These are phyloP conservation scores for Pythium phragmitis DNA, from an alignment of 352 stramenopile species.

Conservation along the genomic window DNA sequence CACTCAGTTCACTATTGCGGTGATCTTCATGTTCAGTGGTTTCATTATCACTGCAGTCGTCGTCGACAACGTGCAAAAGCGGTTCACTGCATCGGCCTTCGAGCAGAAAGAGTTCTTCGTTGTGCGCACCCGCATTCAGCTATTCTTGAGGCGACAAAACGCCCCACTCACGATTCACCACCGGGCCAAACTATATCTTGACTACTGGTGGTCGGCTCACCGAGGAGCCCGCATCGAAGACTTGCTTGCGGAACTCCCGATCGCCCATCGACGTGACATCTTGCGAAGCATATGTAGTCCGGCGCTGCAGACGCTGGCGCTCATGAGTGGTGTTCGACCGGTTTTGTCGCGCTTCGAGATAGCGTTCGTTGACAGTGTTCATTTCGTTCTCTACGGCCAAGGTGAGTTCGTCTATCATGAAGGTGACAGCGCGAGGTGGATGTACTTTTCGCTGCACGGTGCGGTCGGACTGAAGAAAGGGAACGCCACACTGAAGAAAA, in stretches of 20 bases:
- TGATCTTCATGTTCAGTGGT: slow-evolving; percentile 68
- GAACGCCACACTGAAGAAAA: slow-evolving; percentile 9
- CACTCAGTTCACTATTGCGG: slow-evolving; percentile 44
- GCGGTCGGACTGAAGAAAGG: slow-evolving; percentile 8
- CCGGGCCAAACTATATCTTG: slow-evolving; percentile 62
- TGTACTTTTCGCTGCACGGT: slow-evolving; percentile 38
- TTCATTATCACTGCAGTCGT: slow-evolving; percentile 75
- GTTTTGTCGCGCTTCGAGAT: slow-evolving; percentile 49
- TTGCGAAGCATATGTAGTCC: slow-evolving; percentile 59
- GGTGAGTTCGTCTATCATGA: slow-evolving; percentile 56
- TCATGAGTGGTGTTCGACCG: slow-evolving; percentile 43
- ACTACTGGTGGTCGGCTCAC: slow-evolving; percentile 77
- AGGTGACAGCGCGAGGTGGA: slow-evolving; percentile 31
- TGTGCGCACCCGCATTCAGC: slow-evolving; percentile 51
- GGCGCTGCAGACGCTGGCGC: slow-evolving; percentile 48
- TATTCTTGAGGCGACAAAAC: slow-evolving; percentile 68
- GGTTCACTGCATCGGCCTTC: slow-evolving; percentile 66
- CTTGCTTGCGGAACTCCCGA: slow-evolving; percentile 53
- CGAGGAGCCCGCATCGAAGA: slow-evolving; percentile 57
- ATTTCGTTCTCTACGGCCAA: slow-evolving; percentile 70
- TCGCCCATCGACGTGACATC: slow-evolving; percentile 57
- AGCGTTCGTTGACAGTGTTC: slow-evolving; percentile 61
- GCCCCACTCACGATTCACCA: slow-evolving; percentile 57
- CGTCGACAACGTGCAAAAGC: slow-evolving; percentile 81
- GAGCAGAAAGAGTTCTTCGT: slow-evolving; percentile 77